These are phyloP conservation scores for Teunomyces atbi DNA, from an alignment of 805 yeast species.

Conservation along the genomic window DNA sequence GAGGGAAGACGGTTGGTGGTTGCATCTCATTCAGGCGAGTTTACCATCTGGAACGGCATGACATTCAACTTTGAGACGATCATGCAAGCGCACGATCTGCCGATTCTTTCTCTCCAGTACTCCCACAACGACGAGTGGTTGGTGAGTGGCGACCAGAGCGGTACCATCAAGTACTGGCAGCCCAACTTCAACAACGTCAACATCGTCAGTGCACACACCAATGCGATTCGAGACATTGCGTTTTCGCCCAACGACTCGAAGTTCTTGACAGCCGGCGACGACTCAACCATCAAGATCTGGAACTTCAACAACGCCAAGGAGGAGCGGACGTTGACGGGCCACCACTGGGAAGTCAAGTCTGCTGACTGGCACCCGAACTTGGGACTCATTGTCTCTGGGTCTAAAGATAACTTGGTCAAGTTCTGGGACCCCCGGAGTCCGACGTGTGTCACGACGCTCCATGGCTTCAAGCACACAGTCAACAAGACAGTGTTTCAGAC, in stretches of 20 bases:
- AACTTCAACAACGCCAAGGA: slow-evolving; percentile 85
- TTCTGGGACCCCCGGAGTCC: slow-evolving; percentile 94
- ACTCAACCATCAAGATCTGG: slow-evolving; percentile 88
- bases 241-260: slow-evolving; percentile 89
- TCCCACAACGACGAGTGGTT: slow-evolving; percentile 94
- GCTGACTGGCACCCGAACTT: slow-evolving; percentile 95
- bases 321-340: slow-evolving; percentile 80
- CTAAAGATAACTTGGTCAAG: slow-evolving; percentile 90
- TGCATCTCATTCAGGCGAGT: slow-evolving; percentile 91
- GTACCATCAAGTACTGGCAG: slow-evolving; percentile 93
- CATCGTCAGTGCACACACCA: slow-evolving; percentile 68
- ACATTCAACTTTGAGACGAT: slow-evolving; percentile 94
- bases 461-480: slow-evolving; percentile 94
- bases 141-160: slow-evolving; percentile 90
- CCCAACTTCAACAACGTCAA: slow-evolving; percentile 96
- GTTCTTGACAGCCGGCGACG: slow-evolving; percentile 94
- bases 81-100: slow-evolving; percentile 97
- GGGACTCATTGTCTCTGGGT: slow-evolving; percentile 88
- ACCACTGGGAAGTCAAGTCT: slow-evolving; percentile 98
- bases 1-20: slow-evolving; percentile 90
- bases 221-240: slow-evolving; percentile 80
- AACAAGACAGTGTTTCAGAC: slow-evolving; percentile 84
- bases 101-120: slow-evolving; percentile 75
- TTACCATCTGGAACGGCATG: slow-evolving; percentile 95
- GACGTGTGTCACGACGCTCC: slow-evolving; percentile 71